phyloP scores from a whole-genome alignment of 2,329 filamentous ascomycete genomes.

The Teratosphaeria viscida region DNA sequence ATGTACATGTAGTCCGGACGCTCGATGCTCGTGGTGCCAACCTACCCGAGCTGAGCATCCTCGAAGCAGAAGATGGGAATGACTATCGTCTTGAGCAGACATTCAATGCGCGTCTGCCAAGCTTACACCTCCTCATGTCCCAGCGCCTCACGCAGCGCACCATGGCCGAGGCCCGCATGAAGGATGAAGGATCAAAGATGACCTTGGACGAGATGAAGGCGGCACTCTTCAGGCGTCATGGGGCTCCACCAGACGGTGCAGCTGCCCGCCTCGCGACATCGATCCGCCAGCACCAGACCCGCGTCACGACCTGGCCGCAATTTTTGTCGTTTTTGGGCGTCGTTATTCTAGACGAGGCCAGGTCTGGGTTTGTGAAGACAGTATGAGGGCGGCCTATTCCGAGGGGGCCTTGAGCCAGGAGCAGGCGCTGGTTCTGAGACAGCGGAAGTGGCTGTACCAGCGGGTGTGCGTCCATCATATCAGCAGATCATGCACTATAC shows the following conservation, averaged over 20 bases:
- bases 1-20: conserved; percentile 18
- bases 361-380: conserved; percentile 12
- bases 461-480: conserved; percentile 3
- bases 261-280: conserved; percentile 9
- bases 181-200: not conserved
- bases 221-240: conserved; percentile 12
- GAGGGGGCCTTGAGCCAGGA: conserved; percentile 10
- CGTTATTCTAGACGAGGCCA: not conserved
- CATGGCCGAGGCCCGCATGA: conserved; percentile 3
- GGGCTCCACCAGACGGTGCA: conserved; percentile 11
- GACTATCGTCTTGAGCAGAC: conserved; percentile 12
- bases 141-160: conserved; percentile 8
- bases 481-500: conserved; percentile 1
- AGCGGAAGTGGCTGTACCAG: conserved; percentile 5
- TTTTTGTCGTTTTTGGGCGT: conserved; percentile 12
- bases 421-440: conserved; percentile 9
- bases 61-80: conserved; percentile 10
- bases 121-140: conserved; percentile 15
- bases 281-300: conserved; percentile 10
- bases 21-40: conserved; percentile 9
- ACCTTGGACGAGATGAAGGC: conserved; percentile 7
- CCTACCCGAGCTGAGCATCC: conserved; percentile 12
- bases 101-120: conserved; percentile 12
- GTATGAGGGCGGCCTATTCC: conserved; percentile 11
- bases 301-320: conserved; percentile 6